Evolutionary conservation across 768 basidiomycete genomes (phyloP).

Genomic region (Trametes cubensis): DNA sequence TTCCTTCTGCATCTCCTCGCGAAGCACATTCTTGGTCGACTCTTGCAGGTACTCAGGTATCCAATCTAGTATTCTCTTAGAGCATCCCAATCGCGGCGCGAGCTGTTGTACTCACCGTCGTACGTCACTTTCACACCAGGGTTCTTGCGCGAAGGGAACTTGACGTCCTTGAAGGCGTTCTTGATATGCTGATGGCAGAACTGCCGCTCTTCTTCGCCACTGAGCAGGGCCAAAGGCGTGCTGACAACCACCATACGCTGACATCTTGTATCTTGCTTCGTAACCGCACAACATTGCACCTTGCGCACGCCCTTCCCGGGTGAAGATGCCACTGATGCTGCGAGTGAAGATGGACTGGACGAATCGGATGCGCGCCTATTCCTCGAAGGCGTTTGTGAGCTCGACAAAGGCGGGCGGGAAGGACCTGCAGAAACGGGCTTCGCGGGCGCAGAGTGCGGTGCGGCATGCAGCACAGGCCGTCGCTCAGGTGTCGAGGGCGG

Average conservation of each 20-base stretch:
- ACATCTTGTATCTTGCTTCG: constrained; percentile 67
- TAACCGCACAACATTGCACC: constrained; percentile 64
- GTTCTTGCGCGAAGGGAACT: constrained; percentile 19
- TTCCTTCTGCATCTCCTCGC: constrained; percentile 56
- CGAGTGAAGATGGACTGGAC: constrained; percentile 28
- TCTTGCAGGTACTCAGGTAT: constrained; percentile 65
- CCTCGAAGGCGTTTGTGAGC: constrained; percentile 12
- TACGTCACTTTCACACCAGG: constrained; percentile 15
- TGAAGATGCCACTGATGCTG: constrained; percentile 6
- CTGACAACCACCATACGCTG: constrained; percentile 54
- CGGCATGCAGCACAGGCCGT: constrained; percentile 13
- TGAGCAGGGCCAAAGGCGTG: constrained; percentile 31
- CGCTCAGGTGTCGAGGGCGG: constrained; percentile 17
- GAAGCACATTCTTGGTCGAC: constrained; percentile 61
- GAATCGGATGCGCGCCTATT: constrained; percentile 17
- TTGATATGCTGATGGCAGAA: constrained; percentile 72
- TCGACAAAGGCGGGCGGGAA: constrained; percentile 2
- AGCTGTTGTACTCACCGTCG: constrained; percentile 3
- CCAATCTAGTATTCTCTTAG: constrained; percentile 50
- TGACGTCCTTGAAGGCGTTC: constrained; percentile 43
- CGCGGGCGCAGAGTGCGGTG: constrained; percentile 21
- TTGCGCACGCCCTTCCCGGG: constrained; percentile 17
- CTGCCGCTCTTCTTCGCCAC: constrained; percentile 41
- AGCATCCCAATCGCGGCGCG: background rate
- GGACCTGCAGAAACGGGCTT: constrained; percentile 11